Evolutionary conservation across 345 rosid species (phyloP).

Genomic region (Gossypium sturtianum): DNA sequence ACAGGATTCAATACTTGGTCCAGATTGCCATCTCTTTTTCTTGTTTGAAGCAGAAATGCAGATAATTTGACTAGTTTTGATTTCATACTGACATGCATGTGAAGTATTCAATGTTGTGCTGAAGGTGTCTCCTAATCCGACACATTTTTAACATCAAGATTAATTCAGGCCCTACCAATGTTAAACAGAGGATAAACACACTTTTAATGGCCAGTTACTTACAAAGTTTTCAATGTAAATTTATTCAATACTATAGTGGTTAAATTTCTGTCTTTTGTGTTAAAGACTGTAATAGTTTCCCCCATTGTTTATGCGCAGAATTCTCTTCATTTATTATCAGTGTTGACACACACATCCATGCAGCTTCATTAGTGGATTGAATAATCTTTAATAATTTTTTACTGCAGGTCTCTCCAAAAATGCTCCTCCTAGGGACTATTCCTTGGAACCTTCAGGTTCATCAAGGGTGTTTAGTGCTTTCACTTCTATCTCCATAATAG

Average conservation of each 20-base stretch:
- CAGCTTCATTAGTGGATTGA: neutral
- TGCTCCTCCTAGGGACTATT: conserved; percentile 68
- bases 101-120: neutral
- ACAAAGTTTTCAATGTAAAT: neutral
- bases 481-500: conserved; percentile 87
- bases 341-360: neutral
- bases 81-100: conserved; percentile 4
- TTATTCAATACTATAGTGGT: neutral
- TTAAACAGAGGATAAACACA: neutral
- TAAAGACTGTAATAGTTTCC: neutral
- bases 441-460: conserved; percentile 57
- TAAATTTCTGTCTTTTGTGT: neutral
- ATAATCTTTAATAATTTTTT: neutral
- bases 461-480: conserved; percentile 75
- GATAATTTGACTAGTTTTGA: neutral
- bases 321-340: neutral
- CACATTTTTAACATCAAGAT: neutral
- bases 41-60: neutral
- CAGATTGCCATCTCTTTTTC: neutral
- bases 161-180: neutral
- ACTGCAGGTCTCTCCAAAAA: conserved; percentile 51
- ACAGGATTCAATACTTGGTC: neutral
- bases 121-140: neutral
- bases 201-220: neutral
- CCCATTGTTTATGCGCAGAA: neutral